Evolutionary conservation across 2,329 filamentous ascomycete species (phyloP).

Genomic region (Trichophyton schoenleinii): DNA sequence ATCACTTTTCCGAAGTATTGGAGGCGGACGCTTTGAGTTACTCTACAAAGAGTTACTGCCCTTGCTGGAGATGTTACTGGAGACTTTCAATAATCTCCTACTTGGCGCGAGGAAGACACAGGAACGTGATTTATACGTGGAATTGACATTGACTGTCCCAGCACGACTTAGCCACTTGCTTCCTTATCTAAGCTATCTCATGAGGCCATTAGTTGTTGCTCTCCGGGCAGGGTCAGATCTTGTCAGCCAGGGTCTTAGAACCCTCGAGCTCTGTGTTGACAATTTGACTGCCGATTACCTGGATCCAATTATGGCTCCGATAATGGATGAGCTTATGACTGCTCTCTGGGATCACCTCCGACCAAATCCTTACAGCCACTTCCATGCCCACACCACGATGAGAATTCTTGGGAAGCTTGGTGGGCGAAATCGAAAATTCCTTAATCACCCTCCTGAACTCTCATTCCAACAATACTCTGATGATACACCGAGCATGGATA

Average conservation of each 20-base stretch:
- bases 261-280: slow-evolving; percentile 90
- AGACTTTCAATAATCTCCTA: slow-evolving; percentile 90
- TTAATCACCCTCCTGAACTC: slow-evolving; percentile 77
- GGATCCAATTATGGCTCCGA: slow-evolving; percentile 96
- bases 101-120: slow-evolving; percentile 79
- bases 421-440: slow-evolving; percentile 87
- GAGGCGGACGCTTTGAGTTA: slow-evolving; percentile 92
- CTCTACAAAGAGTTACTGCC: slow-evolving; percentile 97
- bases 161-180: slow-evolving; percentile 87
- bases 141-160: slow-evolving; percentile 90
- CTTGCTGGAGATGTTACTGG: slow-evolving; percentile 89
- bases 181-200: slow-evolving; percentile 88
- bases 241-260: slow-evolving; percentile 85
- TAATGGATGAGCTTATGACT: slow-evolving; percentile 97
- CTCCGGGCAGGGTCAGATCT: slow-evolving; percentile 82
- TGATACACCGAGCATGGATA: slow-evolving; percentile 73
- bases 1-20: slow-evolving; percentile 90
- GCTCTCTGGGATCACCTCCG: slow-evolving; percentile 91
- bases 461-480: slow-evolving; percentile 76
- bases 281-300: slow-evolving; percentile 96
- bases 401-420: slow-evolving; percentile 92
- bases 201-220: slow-evolving; percentile 94
- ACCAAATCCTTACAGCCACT: slow-evolving; percentile 90
- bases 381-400: slow-evolving; percentile 96
- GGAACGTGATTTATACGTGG: slow-evolving; percentile 91